Evolutionary conservation across 2,329 filamentous ascomycete species (phyloP).

Genomic region (Aspergillus ruber): DNA sequence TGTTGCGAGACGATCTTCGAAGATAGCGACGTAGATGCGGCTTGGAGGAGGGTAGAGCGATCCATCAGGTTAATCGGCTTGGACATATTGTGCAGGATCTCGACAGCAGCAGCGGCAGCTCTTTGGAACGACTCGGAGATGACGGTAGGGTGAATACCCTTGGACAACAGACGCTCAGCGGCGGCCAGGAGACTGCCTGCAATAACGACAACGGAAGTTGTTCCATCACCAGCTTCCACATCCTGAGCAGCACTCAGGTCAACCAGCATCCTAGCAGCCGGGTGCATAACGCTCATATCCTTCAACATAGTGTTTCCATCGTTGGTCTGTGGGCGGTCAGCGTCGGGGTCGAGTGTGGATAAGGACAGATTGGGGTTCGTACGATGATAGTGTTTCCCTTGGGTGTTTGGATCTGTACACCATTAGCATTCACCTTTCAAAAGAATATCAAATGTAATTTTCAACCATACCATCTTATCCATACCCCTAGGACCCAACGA

Average conservation of each 20-base stretch:
- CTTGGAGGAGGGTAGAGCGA: constrained; percentile 84
- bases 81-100: constrained; percentile 91
- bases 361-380: constrained; percentile 20
- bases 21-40: constrained; percentile 91
- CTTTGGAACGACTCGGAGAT: constrained; percentile 98
- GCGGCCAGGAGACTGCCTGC: constrained; percentile 90
- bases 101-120: constrained; percentile 80
- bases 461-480: constrained; percentile 75
- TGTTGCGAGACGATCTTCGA: constrained; percentile 99
- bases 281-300: constrained; percentile 98
- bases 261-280: constrained; percentile 98
- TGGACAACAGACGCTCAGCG: constrained; percentile 80
- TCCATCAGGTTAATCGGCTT: constrained; percentile 85
- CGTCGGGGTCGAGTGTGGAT: constrained; percentile 6
- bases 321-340: constrained; percentile 60
- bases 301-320: constrained; percentile 99
- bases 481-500: constrained; percentile 94
- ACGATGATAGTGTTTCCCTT: constrained; percentile 94
- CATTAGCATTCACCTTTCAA: constrained; percentile 17
- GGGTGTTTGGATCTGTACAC: constrained; percentile 70
- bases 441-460: not conserved
- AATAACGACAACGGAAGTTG: constrained; percentile 96
- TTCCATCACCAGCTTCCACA: constrained; percentile 96
- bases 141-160: constrained; percentile 93
- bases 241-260: constrained; percentile 96